phyloP scores from a whole-genome alignment of 169 alveolate species.

The Plasmodium vivax region DNA sequence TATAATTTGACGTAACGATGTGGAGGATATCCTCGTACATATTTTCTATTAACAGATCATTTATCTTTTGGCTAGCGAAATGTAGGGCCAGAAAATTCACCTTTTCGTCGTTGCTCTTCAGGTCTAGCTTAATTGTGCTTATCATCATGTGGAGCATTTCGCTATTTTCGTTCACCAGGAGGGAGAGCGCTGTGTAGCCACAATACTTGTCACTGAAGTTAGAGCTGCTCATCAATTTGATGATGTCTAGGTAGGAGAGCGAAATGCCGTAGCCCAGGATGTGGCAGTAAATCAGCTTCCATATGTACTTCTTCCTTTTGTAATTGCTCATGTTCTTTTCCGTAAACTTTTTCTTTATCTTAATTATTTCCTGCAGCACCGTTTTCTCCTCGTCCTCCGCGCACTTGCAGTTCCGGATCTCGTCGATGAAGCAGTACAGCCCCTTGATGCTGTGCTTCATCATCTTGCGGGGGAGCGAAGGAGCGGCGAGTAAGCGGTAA shows the following conservation, averaged over 20 bases:
- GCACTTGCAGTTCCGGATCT: constrained; percentile 41
- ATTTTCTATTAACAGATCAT: constrained; percentile 82
- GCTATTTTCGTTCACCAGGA: constrained; percentile 87
- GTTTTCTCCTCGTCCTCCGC: constrained; percentile 90
- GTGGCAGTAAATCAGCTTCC: constrained; percentile 95
- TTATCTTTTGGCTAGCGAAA: constrained; percentile 84
- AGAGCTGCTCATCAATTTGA: constrained; percentile 91
- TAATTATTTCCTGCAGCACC: constrained; percentile 94
- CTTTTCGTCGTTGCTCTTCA: constrained; percentile 76
- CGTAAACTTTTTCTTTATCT: constrained; percentile 92
- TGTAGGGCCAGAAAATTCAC: constrained; percentile 88
- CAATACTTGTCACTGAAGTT: constrained; percentile 94
- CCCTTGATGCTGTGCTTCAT: constrained; percentile 57
- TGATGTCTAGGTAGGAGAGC: constrained; percentile 93
- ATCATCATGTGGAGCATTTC: constrained; percentile 82
- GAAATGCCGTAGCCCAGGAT: constrained; percentile 97
- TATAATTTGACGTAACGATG: constrained; percentile 74
- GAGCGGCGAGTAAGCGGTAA: too few species aligned
- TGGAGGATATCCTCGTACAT: constrained; percentile 83
- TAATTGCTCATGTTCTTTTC: constrained; percentile 91
- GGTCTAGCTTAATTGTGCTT: constrained; percentile 79
- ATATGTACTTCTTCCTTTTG: constrained; percentile 93
- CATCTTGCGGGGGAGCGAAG: constrained; percentile 2
- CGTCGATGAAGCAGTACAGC: constrained; percentile 56
- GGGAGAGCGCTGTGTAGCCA: constrained; percentile 95